Base-by-base conservation (phyloP, 148 eudicot species). In the Arbutus unedo region DNA sequence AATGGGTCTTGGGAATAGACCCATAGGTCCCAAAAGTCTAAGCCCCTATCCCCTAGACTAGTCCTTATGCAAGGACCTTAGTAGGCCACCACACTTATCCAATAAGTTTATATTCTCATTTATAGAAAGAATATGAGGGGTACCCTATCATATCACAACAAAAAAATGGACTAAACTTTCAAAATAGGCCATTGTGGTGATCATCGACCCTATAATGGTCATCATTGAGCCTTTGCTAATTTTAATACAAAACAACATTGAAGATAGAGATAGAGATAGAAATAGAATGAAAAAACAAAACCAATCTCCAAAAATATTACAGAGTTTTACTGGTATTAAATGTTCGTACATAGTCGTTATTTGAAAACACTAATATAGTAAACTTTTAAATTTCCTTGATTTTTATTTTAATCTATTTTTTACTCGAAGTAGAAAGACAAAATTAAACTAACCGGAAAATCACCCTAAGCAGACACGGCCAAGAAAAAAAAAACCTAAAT, bases 61-160 rank as follows among this genome's bases (percentile, higher is more conserved):
- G 45, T 31, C 72, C 72, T 67, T 23, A 67, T 4, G 44, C 62
- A 23, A 0, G 72, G 14, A 5, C 5, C 5, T 56, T n/a, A 43
- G 72, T 67, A 67, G 72, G 72, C 44, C 72, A 67, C 72, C 72
- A 67, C 72, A 66, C 16, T 66, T 67, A 67, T 67, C 73, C 73
- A 38, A 67, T 31, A 38, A 18, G 44, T 10, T 70, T 41, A 70
- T 70, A 13, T 41, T 70, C 74, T 3, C 16, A 25, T 41, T 38
- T 4, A 5, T 19, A 45, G 19, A 41, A 19, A 13, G 14, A 19
- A 57, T 13, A 19, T 23, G 13, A 38, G 14, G 8, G 47, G 48
- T 70, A 41, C 47, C 18, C 45, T 41, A 38, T 25, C 41, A 41
- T 31, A 41, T 41, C 19, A 8, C 8, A 8, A 62, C 11, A 10